Evolutionary conservation across 2,329 filamentous ascomycete species (phyloP).

Genomic region (Lachnellula occidentalis): DNA sequence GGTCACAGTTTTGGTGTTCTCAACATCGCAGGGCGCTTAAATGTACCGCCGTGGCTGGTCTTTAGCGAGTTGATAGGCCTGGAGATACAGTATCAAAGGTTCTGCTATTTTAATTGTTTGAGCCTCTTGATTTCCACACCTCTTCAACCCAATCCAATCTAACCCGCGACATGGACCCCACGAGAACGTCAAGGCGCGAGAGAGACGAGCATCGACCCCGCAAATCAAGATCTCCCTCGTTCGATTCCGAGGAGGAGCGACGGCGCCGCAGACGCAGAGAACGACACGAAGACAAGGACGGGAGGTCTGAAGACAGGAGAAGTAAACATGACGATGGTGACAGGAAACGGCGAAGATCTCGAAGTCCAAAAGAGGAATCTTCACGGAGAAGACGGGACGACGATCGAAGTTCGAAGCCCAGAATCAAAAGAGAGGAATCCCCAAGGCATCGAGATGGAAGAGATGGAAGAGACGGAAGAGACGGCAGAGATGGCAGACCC

Average conservation of each 20-base stretch:
- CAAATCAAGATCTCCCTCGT: slow-evolving; percentile 23
- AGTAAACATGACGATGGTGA: slow-evolving; percentile 19
- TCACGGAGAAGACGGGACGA: slow-evolving; percentile 17
- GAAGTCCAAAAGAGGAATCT: slow-evolving; percentile 22
- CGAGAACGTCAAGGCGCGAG: slow-evolving; percentile 4
- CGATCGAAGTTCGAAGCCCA: slow-evolving; percentile 22
- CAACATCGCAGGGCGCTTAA: too few species aligned
- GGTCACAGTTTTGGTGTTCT: not conserved
- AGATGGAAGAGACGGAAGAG: too few species aligned
- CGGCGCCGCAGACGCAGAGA: slow-evolving; percentile 19
- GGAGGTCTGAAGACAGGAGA: slow-evolving; percentile 4
- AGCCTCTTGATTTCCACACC: not conserved
- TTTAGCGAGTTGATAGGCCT: not conserved
- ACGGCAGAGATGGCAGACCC: slow-evolving; percentile 13
- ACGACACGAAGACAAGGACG: slow-evolving; percentile 1
- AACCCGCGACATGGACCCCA: not conserved
- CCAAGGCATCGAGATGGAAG: slow-evolving; percentile 17
- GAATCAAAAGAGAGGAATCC: slow-evolving; percentile 23
- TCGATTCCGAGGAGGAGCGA: slow-evolving; percentile 28
- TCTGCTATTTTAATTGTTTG: not conserved
- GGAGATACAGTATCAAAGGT: not conserved
- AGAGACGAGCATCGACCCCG: slow-evolving; percentile 15
- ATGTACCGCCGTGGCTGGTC: not conserved
- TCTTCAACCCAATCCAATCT: not conserved
- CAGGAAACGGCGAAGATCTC: slow-evolving; percentile 26